Percentiles rank a stretch among this genome's conserved stretches.
phyloP scores from a whole-genome alignment of 768 basidiomycete species.

The Leccinum rimulosum region DNA sequence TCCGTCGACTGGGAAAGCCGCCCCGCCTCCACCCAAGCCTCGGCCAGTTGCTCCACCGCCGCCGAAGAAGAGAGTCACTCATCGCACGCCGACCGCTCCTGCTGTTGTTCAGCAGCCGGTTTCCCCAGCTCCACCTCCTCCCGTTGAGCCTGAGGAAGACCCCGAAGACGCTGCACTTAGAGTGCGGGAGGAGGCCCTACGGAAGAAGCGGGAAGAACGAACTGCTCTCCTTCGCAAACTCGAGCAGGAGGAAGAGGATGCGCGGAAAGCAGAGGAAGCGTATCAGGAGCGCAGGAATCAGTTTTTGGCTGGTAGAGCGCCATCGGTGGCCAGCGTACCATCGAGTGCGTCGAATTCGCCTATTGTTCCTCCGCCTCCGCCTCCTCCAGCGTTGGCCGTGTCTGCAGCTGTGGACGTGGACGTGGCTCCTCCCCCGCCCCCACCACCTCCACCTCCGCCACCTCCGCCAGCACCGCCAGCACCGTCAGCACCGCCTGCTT shows the following conservation, averaged over 20 bases:
- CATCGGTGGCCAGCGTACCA: constrained; percentile 27
- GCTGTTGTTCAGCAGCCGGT: constrained; percentile 23
- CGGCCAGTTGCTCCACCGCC: constrained; percentile 38
- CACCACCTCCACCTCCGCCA: constrained; percentile 31
- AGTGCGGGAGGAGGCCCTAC: constrained; percentile 67
- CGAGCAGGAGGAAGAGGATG: constrained; percentile 65
- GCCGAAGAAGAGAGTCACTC: constrained; percentile 15
- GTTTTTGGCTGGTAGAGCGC: constrained; percentile 39
- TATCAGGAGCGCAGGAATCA: constrained; percentile 34
- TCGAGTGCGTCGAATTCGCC: constrained; percentile 31
- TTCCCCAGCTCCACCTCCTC: constrained; percentile 22
- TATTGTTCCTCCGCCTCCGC: constrained; percentile 37
- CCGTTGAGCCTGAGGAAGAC: constrained; percentile 55
- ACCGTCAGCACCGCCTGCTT: constrained; percentile 24
- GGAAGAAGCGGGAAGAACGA: constrained; percentile 71
- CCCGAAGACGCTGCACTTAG: constrained; percentile 73
- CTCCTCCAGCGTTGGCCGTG: constrained; percentile 31
- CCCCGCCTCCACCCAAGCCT: constrained; percentile 35
- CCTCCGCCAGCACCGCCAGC: constrained; percentile 27
- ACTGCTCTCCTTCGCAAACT: constrained; percentile 65
- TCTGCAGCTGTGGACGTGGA: constrained; percentile 20
- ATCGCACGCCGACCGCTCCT: constrained; percentile 19
- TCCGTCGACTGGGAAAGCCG: constrained; percentile 34
- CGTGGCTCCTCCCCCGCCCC: constrained; percentile 9
- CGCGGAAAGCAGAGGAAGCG: constrained; percentile 44